Evolutionary conservation across 805 yeast genomes (phyloP), one percentile per base, ranked within the genome.

Genomic region (Novakomyces olei): DNA sequence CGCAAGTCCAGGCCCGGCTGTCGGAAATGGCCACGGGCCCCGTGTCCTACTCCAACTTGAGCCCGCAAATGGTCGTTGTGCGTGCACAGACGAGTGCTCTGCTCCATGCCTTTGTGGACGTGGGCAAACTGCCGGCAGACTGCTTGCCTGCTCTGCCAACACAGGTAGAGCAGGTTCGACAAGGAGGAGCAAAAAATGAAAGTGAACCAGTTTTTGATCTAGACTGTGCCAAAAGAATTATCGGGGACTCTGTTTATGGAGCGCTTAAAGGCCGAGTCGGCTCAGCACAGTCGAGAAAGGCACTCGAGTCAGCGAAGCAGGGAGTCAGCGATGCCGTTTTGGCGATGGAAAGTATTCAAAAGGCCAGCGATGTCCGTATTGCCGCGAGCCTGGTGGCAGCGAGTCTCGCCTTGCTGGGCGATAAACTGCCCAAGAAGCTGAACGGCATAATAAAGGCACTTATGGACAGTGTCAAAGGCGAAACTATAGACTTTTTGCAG

Each of bases 391-490:
- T 69, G 45, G 91, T 96, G 0, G 67, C 91, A 5, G 78, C 92
- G 0, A 61, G 63, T 14, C 60, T 80, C 22, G 53, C 68, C 3
- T 48, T 80, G 15, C n/a, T n/a, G n/a, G n/a, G 57, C 63, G 15
- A 53, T 2, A 35, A 35, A 18, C 54, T 85, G n/a, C 98, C 96
- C 2, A 61, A 69, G 43, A 88, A 88, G 50, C 59, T 88, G 40
- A 88, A 81, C 44, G 91, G 94, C 4, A 63, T 79, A 19, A 85
- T 88, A 29, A 64, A 92, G 39, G 67, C 93, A 0, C 55, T 88
- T 33, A 88, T 88, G 96, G 95, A 81, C 37, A 74, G 91, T 46
- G 60, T 88, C 34, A 88, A 88, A 47, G 60, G 60, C 29, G 96
- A 83, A 44, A 72, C 66, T 30, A 61, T 69, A 4, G 57, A 51